A percentile compares a stretch with the other conserved stretches of the same genome.
phyloP scores from a whole-genome alignment of 331 rosid genomes.

The Rhamnella rubrinervis region DNA sequence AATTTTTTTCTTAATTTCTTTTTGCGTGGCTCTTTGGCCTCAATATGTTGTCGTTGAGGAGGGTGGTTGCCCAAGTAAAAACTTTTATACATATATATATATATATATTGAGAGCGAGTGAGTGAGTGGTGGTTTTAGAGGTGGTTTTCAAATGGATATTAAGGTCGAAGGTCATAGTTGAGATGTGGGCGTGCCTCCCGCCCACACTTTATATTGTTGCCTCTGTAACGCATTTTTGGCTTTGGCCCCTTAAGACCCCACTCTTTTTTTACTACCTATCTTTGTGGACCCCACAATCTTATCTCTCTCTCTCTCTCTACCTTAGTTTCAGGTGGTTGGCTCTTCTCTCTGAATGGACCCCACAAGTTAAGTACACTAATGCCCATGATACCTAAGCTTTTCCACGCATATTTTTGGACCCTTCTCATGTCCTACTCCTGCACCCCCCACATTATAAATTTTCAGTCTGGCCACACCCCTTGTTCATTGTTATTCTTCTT shows the following conservation, averaged over 20 bases:
- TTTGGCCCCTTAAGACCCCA: conserved; percentile 6
- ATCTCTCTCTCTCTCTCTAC: background rate
- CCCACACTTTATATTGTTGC: conserved; percentile 34
- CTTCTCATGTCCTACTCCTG: conserved; percentile 31
- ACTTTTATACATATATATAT: too few relatives aligned
- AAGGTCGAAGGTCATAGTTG: conserved; percentile 56
- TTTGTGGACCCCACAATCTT: background rate
- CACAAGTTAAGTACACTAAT: conserved; percentile 47
- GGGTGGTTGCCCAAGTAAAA: conserved; percentile 16
- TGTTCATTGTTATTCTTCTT: conserved; percentile 12
- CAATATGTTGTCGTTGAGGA: conserved; percentile 40
- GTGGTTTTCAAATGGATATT: conserved; percentile 49
- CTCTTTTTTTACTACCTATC: background rate
- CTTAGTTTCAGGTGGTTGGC: conserved; percentile 36
- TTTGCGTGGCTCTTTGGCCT: conserved; percentile 30
- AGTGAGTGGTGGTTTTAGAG: conserved; percentile 39
- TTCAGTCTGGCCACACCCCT: conserved; percentile 42
- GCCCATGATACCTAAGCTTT: conserved; percentile 43
- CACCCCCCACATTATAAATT: conserved; percentile 40
- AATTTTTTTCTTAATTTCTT: conserved; percentile 15
- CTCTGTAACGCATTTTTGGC: conserved; percentile 28
- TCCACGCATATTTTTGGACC: conserved; percentile 53
- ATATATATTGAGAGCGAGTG: background rate
- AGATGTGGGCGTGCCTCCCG: conserved; percentile 53
- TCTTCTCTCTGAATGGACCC: conserved; percentile 32